Evolutionary conservation across 2,329 filamentous ascomycete genomes (phyloP), one percentile per base, ranked within the genome.

Genomic region (Microcera coccophila): DNA sequence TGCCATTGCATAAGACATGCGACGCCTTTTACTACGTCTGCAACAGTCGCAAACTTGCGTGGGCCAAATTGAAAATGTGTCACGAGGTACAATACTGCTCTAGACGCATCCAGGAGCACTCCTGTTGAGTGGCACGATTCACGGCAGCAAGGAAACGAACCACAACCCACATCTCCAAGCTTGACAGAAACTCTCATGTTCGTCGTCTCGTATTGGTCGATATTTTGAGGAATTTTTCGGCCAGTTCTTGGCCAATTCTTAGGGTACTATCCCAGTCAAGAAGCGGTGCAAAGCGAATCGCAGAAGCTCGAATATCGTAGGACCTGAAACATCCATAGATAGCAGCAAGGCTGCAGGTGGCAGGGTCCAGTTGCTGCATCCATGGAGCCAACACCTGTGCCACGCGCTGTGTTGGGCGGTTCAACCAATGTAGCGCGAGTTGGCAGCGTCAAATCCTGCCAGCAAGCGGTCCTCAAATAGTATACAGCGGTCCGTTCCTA

Each of bases 311-410:
- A n/a, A n/a, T n/a, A n/a, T n/a, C n/a, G 5, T 15, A 18, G 33
- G 31, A 39, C n/a, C n/a, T n/a, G 22, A 19, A 17, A 35, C 24
- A 15, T 36, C 29, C 24, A 34, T 17, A 22, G 39, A 31, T 26
- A 19, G 26, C 24, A 43, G 39, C 45, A 41, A 43, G 22, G 14
- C 36, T 36, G 31, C 43, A 39, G 41, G 34, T 37, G 39, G 20
- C 36, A 54, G 38, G 44, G 43, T 39, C 43, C 39, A 38, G 24
- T 19, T 38, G 32, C 50, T 41, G 41, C 54, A 45, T 48, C 37
- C 38, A 33, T 22, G 44, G 32, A 39, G 36, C 24, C 40, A 28
- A 19, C n/a, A n/a, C n/a, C n/a, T n/a, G n/a, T n/a, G n/a, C n/a
- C n/a, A n/a, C n/a, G n/a, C n/a, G n/a, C n/a, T n/a, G n/a, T n/a